A percentile compares a stretch with the other conserved stretches of the same genome.
These are phyloP conservation scores for Neurospora sublineolata DNA, from an alignment of 495 filamentous ascomycete species.

Conservation along the genomic window DNA sequence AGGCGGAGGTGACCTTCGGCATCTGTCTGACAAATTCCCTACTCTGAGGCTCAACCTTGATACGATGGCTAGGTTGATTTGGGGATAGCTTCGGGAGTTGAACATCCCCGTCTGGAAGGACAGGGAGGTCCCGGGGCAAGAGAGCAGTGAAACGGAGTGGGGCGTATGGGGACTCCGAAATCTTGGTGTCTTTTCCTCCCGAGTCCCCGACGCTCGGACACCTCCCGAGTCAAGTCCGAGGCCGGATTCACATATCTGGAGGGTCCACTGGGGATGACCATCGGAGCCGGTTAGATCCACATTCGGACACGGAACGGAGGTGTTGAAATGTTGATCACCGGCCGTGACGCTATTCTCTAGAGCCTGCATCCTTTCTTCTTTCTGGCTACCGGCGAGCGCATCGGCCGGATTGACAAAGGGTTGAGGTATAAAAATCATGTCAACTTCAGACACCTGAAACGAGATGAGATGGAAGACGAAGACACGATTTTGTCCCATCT, in stretches of 20 bases:
- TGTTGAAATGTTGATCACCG: not conserved
- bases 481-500: not conserved
- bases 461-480: not conserved
- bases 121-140: not conserved
- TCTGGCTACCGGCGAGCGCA: not conserved
- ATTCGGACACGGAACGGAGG: not conserved
- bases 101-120: not conserved
- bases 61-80: not conserved
- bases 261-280: not conserved
- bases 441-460: not conserved
- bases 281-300: not conserved
- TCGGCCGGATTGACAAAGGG: slow-evolving; percentile 13
- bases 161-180: not conserved
- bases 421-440: slow-evolving; percentile 5
- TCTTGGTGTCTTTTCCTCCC: not conserved
- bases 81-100: not conserved
- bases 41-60: not conserved
- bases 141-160: not conserved
- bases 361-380: not conserved
- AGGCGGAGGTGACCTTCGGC: slow-evolving; percentile 16
- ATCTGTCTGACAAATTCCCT: slow-evolving; percentile 1
- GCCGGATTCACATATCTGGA: not conserved
- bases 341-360: not conserved
- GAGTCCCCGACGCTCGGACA: not conserved
- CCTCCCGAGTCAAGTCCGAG: not conserved